These are phyloP conservation scores for Fomitopsis serialis DNA, from an alignment of 768 basidiomycete genomes.

Conservation along the genomic window DNA sequence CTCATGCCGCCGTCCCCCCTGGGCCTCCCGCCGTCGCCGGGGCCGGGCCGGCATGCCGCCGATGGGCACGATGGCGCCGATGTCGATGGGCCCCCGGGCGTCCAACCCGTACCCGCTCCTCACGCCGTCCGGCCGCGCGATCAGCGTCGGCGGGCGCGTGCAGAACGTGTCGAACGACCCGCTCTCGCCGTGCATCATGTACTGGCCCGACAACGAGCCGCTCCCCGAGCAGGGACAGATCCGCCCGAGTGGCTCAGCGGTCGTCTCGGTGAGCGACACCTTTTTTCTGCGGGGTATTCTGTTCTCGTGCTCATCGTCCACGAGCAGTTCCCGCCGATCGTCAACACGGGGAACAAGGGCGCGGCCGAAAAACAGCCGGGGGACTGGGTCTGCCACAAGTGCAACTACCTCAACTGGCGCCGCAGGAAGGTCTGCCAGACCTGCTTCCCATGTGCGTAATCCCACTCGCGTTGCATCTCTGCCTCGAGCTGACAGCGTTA, in stretches of 20 bases:
- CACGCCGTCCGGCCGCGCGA: conserved; percentile 77
- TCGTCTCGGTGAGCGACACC: conserved; percentile 42
- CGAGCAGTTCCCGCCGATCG: conserved; percentile 71
- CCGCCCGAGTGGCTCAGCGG: conserved; percentile 48
- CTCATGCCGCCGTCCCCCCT: not conserved
- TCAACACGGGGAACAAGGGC: conserved; percentile 85
- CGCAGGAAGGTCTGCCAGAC: conserved; percentile 87
- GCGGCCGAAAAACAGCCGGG: conserved; percentile 75
- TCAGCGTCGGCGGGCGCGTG: conserved; percentile 72
- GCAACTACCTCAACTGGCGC: conserved; percentile 86
- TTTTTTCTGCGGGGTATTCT: not conserved
- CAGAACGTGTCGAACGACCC: conserved; percentile 77
- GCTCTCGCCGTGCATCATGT: conserved; percentile 72
- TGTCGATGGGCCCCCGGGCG: conserved; percentile 25
- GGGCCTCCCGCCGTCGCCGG: not conserved
- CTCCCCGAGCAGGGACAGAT: conserved; percentile 77
- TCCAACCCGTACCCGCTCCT: conserved; percentile 63
- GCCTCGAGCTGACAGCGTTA: not conserved
- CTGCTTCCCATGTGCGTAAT: conserved; percentile 67
- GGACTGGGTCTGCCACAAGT: conserved; percentile 67
- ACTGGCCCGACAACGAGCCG: conserved; percentile 88
- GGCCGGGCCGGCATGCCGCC: not conserved
- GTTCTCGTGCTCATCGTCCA: conserved; percentile 6
- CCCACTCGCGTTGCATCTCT: conserved; percentile 6
- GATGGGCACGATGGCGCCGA: not conserved